Percentiles rank a stretch among this genome's conserved stretches.
Evolutionary conservation across 768 basidiomycete genomes (phyloP).

Genomic region (Rhodocollybia butyracea): DNA sequence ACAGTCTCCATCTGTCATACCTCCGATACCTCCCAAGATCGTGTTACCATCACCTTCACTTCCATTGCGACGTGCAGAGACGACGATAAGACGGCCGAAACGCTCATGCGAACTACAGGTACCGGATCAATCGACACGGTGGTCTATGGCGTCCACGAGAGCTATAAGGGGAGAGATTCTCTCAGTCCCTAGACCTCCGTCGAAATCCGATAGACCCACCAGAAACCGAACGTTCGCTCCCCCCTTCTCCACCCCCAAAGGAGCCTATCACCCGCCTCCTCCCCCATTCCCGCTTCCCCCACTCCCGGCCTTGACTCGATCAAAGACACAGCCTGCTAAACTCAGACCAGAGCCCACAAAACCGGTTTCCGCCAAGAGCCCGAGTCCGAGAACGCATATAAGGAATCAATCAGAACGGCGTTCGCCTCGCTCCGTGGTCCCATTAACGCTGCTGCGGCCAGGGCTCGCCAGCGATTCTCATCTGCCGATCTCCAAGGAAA

Average conservation of each 20-base stretch:
- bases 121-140: not conserved
- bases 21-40: not conserved
- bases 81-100: not conserved
- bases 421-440: not conserved
- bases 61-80: constrained; percentile 1
- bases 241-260: not conserved
- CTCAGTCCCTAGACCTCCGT: not conserved
- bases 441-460: not conserved
- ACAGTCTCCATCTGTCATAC: too few relatives aligned
- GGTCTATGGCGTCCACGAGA: constrained; percentile 1
- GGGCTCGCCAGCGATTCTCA: not conserved
- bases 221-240: not conserved
- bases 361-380: too few relatives aligned
- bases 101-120: not conserved
- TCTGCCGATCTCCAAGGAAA: not conserved
- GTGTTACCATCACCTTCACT: not conserved
- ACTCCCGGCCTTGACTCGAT: not conserved
- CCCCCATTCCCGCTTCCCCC: not conserved
- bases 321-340: not conserved
- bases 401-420: not conserved
- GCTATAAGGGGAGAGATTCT: constrained; percentile 1
- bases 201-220: not conserved
- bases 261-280: not conserved
- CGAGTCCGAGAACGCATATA: not conserved
- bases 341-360: too few relatives aligned